Evolutionary conservation across 331 rosid genomes (phyloP).

Genomic region (Pyracantha coccinea): DNA sequence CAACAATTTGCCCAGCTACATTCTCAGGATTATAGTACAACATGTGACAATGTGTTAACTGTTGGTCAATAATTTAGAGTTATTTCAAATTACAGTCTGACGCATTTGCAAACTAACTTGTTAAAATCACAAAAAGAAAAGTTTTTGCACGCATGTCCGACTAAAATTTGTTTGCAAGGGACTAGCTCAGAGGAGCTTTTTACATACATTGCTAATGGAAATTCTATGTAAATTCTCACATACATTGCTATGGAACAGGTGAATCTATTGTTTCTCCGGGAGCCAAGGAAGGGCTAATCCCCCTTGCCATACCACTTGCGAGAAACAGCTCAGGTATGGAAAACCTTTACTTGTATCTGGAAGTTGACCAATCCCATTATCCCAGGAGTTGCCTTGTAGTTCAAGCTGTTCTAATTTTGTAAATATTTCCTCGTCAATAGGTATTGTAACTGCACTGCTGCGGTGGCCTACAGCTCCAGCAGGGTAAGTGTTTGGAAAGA

Average conservation of each 20-base stretch:
- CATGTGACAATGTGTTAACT: background rate
- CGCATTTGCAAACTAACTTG: too few relatives aligned
- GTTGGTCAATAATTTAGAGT: background rate
- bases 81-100: too few relatives aligned
- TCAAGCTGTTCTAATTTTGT: constrained; percentile 5
- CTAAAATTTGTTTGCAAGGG: too few relatives aligned
- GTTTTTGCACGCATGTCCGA: too few relatives aligned
- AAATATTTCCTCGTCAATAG: constrained; percentile 25
- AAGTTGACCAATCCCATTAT: background rate
- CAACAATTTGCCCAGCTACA: background rate
- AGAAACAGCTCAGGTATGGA: constrained; percentile 56
- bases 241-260: constrained; percentile 39
- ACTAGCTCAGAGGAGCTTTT: too few relatives aligned
- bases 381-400: background rate
- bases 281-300: constrained; percentile 70
- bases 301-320: constrained; percentile 69
- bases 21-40: background rate
- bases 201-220: background rate
- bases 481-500: constrained; percentile 36
- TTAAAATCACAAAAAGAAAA: too few relatives aligned
- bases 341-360: background rate
- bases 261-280: constrained; percentile 76
- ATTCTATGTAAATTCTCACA: background rate
- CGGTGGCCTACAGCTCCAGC: constrained; percentile 98
- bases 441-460: constrained; percentile 74